Evolutionary conservation across 345 rosid species (phyloP), one percentile per base, ranked within the genome.

Genomic region (Sisymbrium irio): DNA sequence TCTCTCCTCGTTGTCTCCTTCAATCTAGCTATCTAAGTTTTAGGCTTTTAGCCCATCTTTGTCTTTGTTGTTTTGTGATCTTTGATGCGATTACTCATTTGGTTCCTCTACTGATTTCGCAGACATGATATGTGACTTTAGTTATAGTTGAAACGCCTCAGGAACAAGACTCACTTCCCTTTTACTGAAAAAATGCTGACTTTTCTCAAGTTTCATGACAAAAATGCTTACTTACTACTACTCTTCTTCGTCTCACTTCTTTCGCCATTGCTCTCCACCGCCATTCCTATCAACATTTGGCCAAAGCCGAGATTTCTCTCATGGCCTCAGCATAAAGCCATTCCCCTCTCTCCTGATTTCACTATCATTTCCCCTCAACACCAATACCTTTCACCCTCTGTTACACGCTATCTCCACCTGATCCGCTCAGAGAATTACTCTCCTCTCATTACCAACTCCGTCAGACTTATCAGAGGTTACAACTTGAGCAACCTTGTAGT

Each of bases 291-390:
- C 62, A 84, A 81, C 56, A 77, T 88, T 35, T 92, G 95, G 98
- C 98, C 98, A 6, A 83, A 85, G 77, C 96, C 98, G 0, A 81
- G 85, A 69, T 46, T 6, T 17, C 18, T 87, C n/a, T 81, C 82
- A 56, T 93, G 96, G 93, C 88, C 88, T 5, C 65, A 78, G 18
- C 87, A 84, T 0, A 55, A 50, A 9, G 85, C 87, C 74, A 76
- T 80, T 9, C 2, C 45, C 45, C 79, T 93, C 62, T 89, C 91
- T 30, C 78, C 82, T 4, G 35, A 62, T 58, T 88, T 93, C 83
- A 66, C 82, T 44, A 84, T 93, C 71, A 39, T 63, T 42, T 55
- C 83, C 20, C 93, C 90, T 17, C 0, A 33, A 69, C 85, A 90
- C 51, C 81, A 28, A 1, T 17, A 85, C 74, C 96, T 93, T 61